phyloP scores from a whole-genome alignment of 345 rosid genomes.

The Noccaea bulbosa region DNA sequence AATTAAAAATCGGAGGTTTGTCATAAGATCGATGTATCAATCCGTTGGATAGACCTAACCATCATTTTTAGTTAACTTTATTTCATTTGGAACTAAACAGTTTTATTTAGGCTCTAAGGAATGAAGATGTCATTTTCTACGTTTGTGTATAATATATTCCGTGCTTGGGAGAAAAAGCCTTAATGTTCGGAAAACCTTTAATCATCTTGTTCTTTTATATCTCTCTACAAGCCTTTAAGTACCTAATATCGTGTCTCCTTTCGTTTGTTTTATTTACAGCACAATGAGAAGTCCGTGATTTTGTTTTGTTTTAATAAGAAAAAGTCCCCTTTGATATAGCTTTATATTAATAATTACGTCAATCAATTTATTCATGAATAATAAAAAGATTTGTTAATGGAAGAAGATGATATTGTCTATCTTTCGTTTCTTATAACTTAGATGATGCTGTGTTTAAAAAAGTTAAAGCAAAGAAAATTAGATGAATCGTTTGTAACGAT shows the following conservation, averaged over 20 bases:
- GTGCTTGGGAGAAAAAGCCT: conserved; percentile 38
- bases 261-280: conserved; percentile 28
- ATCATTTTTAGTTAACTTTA: neutral
- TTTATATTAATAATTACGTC: conserved; percentile 23
- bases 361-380: neutral
- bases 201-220: neutral
- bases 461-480: conserved; percentile 29
- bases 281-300: conserved; percentile 19
- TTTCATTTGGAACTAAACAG: conserved; percentile 3
- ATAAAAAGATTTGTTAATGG: conserved; percentile 2
- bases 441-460: conserved; percentile 13
- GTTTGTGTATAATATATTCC: conserved; percentile 21
- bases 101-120: conserved; percentile 4
- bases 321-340: conserved; percentile 12
- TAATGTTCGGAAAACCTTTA: conserved; percentile 38
- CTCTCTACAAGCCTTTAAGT: conserved; percentile 11
- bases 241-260: conserved; percentile 23
- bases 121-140: conserved; percentile 28
- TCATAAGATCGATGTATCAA: no score
- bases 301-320: conserved; percentile 17
- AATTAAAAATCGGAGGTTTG: no score
- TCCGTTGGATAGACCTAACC: neutral
- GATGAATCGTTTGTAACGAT: conserved; percentile 16
- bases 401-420: conserved; percentile 23
- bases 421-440: conserved; percentile 16